Conservation (phyloP, 441 rosid species). For the Pelargonium australe region DNA sequence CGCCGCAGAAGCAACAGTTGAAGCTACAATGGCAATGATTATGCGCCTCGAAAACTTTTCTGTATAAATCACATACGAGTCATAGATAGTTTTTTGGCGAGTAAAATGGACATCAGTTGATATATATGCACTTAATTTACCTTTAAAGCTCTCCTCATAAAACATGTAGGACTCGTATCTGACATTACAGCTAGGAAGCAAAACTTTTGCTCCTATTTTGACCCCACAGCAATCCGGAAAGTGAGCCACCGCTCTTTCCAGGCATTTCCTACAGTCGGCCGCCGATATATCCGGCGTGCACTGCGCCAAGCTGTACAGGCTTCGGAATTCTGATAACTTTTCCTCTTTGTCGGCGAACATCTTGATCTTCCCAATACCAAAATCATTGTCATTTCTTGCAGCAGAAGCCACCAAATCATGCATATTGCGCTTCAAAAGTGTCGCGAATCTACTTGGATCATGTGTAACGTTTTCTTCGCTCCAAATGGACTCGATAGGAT, state of each 20-base stretch:
- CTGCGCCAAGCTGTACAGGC: constrained; percentile 32
- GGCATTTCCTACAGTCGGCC: constrained; percentile 26
- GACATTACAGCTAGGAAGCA: constrained; percentile 36
- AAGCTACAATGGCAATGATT: constrained; percentile 20
- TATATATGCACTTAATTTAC: constrained; percentile 17
- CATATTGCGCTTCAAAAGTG: not conserved
- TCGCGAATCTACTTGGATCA: too few relatives aligned
- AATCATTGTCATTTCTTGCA: constrained; percentile 28
- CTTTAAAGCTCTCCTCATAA: constrained; percentile 18
- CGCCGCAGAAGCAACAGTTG: constrained; percentile 21
- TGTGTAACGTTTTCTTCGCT: too few relatives aligned
- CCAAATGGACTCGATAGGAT: too few relatives aligned
- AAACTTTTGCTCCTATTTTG: constrained; percentile 28
- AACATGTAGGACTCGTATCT: constrained; percentile 27
- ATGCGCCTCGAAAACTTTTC: too few relatives aligned
- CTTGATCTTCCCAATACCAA: not conserved
- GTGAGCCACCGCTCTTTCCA: constrained; percentile 7
- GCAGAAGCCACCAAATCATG: constrained; percentile 12
- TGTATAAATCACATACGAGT: too few relatives aligned
- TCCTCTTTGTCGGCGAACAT: constrained; percentile 30
- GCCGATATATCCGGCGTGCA: constrained; percentile 41
- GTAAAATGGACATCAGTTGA: too few relatives aligned
- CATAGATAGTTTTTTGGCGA: too few relatives aligned
- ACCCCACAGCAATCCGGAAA: constrained; percentile 21
- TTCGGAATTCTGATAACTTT: not conserved